Conservation (phyloP, 345 rosid species). For the Arabidopsis arenosa region DNA sequence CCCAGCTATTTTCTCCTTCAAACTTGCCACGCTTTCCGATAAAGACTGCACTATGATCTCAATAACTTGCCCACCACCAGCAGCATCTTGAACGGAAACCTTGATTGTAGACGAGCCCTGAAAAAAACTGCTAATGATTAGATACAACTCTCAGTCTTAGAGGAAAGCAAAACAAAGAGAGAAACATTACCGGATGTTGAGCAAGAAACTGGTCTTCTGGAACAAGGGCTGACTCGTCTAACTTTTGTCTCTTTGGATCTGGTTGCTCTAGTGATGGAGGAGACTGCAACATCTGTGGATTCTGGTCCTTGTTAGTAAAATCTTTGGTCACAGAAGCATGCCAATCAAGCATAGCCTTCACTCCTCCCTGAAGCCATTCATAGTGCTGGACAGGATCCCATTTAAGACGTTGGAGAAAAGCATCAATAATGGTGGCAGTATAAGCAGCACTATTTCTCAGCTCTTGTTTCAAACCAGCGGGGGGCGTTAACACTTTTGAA, state of each 20-base stretch:
- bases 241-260: conserved; percentile 45
- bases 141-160: no score
- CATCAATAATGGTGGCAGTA: not conserved
- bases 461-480: not conserved
- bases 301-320: not conserved
- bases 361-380: not conserved
- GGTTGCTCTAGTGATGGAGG: conserved; percentile 23
- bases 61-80: no score
- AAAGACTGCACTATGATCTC: no score
- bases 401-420: not conserved
- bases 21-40: no score
- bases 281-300: not conserved
- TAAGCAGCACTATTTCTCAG: not conserved
- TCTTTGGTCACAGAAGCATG: not conserved
- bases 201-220: no score
- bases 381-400: not conserved
- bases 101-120: no score
- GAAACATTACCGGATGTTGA: no score
- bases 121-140: no score
- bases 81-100: no score
- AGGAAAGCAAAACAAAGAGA: no score
- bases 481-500: not conserved
- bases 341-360: not conserved
- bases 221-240: no score
- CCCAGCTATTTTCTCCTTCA: no score